A percentile compares a stretch with the other conserved stretches of the same genome.
phyloP scores from a whole-genome alignment of 306 rosid species.

The Cicer pinnatifidum region DNA sequence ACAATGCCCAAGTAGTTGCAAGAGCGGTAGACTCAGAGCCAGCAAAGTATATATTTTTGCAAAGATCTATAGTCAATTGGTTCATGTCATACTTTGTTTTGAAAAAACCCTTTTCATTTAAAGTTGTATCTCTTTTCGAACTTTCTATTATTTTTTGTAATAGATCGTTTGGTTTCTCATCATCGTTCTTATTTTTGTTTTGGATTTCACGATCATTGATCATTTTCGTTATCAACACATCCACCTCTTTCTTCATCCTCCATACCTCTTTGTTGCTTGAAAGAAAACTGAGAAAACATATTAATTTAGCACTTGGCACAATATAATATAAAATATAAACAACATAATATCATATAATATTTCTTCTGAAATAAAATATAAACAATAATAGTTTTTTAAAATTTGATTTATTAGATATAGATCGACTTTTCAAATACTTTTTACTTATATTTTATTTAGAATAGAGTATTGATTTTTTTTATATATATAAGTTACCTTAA shows the following conservation, averaged over 20 bases:
- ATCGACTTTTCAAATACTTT: too few species aligned
- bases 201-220: slow-evolving; percentile 33
- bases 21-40: slow-evolving; percentile 46
- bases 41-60: slow-evolving; percentile 53
- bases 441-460: too few species aligned
- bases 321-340: too few species aligned
- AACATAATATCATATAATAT: too few species aligned
- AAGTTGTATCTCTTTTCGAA: neutral
- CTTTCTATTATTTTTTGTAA: slow-evolving; percentile 42
- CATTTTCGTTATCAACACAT: slow-evolving; percentile 29
- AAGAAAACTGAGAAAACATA: slow-evolving; percentile 40
- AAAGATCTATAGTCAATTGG: slow-evolving; percentile 34
- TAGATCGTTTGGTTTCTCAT: slow-evolving; percentile 33
- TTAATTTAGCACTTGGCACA: neutral
- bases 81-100: neutral
- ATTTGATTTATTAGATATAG: too few species aligned
- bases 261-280: slow-evolving; percentile 40
- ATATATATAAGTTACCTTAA: slow-evolving; percentile 9
- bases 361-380: too few species aligned
- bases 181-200: slow-evolving; percentile 14
- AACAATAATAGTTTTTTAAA: too few species aligned
- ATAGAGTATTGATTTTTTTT: too few species aligned
- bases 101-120: neutral
- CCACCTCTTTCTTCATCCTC: slow-evolving; percentile 48
- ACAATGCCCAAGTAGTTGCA: slow-evolving; percentile 41